These are phyloP conservation scores for Lithohypha guttulata DNA, from an alignment of 2,329 filamentous ascomycete species.

Conservation along the genomic window DNA sequence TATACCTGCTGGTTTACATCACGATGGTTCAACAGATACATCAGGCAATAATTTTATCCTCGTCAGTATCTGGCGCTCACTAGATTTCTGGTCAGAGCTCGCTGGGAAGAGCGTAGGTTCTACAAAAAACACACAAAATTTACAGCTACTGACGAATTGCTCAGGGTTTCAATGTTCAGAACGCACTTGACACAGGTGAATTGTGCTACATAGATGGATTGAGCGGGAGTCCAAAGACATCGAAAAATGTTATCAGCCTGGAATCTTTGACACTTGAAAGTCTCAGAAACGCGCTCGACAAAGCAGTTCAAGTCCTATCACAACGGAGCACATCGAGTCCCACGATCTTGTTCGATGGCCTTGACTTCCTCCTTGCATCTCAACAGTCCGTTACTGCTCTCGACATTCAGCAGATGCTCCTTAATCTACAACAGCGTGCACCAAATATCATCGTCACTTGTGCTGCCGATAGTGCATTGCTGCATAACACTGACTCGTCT, in stretches of 20 bases:
- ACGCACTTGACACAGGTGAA: conserved; percentile 43
- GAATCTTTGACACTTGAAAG: conserved; percentile 13
- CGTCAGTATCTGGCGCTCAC: conserved; percentile 72
- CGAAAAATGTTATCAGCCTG: conserved; percentile 10
- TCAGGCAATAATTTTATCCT: conserved; percentile 46
- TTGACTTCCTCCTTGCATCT: conserved; percentile 20
- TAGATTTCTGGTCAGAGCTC: conserved; percentile 65
- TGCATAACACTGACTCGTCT: conserved; percentile 40
- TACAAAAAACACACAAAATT: neutral
- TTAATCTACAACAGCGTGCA: conserved; percentile 10
- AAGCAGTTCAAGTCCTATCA: neutral
- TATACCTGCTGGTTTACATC: too few relatives aligned
- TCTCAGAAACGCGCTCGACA: conserved; percentile 1
- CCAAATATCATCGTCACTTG: conserved; percentile 52
- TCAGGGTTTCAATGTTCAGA: conserved; percentile 23
- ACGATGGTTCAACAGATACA: conserved; percentile 23
- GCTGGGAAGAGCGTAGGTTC: conserved; percentile 50
- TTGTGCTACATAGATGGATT: conserved; percentile 71
- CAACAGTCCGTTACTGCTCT: conserved; percentile 11
- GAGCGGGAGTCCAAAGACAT: neutral
- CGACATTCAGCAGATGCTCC: conserved; percentile 12
- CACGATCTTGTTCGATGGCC: conserved; percentile 16
- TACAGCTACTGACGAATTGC: neutral
- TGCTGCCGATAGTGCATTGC: conserved; percentile 62
- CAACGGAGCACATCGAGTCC: conserved; percentile 7